phyloP scores from a whole-genome alignment of 1,284 basidiomycete species.

The Butyriboletus appendiculatus region DNA sequence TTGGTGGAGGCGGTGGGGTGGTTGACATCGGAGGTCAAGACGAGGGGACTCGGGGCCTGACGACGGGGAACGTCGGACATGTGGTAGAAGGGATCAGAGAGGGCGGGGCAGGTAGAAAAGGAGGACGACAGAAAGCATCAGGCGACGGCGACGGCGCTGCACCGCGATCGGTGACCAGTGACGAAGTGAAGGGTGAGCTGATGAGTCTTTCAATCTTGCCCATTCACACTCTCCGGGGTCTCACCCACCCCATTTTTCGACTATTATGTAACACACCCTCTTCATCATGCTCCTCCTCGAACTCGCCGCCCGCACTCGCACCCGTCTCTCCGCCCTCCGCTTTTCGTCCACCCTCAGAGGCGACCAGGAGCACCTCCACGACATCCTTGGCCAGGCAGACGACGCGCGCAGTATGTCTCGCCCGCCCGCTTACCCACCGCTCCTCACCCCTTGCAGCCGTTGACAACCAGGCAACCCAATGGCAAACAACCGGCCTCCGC shows the following conservation, averaged over 20 bases:
- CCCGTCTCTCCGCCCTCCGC: conserved; percentile 5
- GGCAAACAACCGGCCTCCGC: conserved; percentile 28
- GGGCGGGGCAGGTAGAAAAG: background rate
- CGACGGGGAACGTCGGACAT: conserved; percentile 47
- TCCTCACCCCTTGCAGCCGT: conserved; percentile 4
- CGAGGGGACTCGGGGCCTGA: conserved; percentile 74
- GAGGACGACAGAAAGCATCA: conserved; percentile 17
- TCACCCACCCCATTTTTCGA: background rate
- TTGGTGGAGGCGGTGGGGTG: conserved; percentile 42
- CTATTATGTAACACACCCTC: conserved; percentile 9
- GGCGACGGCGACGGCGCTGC: conserved; percentile 16
- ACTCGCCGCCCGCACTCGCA: conserved; percentile 9
- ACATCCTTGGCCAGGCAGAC: conserved; percentile 26
- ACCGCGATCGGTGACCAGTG: conserved; percentile 20
- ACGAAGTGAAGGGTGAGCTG: conserved; percentile 11
- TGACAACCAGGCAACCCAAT: conserved; percentile 5
- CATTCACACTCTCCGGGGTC: conserved; percentile 26
- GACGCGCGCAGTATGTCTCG: conserved; percentile 14
- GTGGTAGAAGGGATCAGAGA: conserved; percentile 13
- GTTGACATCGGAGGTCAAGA: conserved; percentile 68
- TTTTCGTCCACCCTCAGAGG: conserved; percentile 19
- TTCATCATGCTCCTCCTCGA: conserved; percentile 7
- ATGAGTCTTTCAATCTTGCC: conserved; percentile 11
- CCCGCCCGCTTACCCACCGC: rapidly evolving
- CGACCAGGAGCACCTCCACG: conserved; percentile 25